These are phyloP conservation scores for Dichotomopilus funicola DNA, from an alignment of 2,329 filamentous ascomycete species.

Conservation along the genomic window DNA sequence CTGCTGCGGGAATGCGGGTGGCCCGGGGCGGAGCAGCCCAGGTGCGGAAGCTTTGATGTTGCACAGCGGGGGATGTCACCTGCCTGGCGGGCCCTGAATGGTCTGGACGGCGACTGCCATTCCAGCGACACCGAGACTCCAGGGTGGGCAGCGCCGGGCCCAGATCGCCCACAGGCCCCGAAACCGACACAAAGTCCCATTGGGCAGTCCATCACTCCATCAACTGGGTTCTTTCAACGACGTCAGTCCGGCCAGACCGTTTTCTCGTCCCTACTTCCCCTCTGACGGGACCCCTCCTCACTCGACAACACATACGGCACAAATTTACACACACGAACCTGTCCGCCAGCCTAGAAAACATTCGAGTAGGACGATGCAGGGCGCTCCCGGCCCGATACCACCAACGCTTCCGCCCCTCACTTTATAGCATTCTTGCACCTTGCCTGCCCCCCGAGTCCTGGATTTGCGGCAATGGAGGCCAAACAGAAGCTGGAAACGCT, in stretches of 20 bases:
- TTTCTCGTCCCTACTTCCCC: neutral
- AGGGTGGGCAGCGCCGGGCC: neutral
- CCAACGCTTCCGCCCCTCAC: conserved; percentile 4
- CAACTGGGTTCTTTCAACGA: no score
- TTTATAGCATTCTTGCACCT: conserved; percentile 11
- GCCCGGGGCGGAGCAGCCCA: no score
- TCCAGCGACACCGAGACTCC: neutral
- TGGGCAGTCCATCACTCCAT: no score
- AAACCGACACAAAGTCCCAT: no score
- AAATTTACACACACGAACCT: no score
- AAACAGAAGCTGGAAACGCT: conserved; percentile 42
- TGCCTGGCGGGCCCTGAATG: neutral
- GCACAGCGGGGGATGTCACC: conserved; percentile 9
- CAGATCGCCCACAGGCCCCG: neutral
- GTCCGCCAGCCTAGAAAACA: neutral
- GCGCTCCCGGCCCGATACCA: conserved; percentile 1
- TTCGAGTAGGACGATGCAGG: conserved; percentile 5
- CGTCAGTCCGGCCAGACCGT: no score
- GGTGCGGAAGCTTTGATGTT: neutral
- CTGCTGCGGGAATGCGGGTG: no score
- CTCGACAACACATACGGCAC: no score
- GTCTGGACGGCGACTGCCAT: neutral
- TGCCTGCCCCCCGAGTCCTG: conserved; percentile 4
- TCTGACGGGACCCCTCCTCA: neutral
- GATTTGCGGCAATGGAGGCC: conserved; percentile 24